Evolutionary conservation across 371 early-diverging fungal species (phyloP).

Genomic region (Mucor saturninus): DNA sequence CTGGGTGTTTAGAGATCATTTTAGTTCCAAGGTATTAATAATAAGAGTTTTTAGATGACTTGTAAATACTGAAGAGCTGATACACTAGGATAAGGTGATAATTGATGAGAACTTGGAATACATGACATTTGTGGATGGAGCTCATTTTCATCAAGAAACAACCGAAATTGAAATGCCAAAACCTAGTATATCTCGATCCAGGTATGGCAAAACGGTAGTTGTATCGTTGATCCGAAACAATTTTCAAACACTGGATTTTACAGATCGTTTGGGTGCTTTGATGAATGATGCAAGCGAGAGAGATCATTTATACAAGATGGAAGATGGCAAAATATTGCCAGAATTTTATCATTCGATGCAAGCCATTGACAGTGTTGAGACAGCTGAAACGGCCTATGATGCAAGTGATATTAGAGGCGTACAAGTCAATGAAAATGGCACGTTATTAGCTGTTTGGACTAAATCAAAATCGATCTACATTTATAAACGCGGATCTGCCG

Average conservation of each 20-base stretch:
- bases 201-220: constrained; percentile 37
- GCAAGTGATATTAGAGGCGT: constrained; percentile 34
- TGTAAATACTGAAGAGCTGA: neutral
- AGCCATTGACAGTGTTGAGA: constrained; percentile 11
- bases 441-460: constrained; percentile 47
- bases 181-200: constrained; percentile 33
- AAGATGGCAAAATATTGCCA: constrained; percentile 13
- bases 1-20: constrained; percentile 23
- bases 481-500: constrained; percentile 38
- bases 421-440: constrained; percentile 35
- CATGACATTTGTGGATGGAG: constrained; percentile 48
- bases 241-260: constrained; percentile 45
- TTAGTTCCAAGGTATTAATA: constrained; percentile 7
- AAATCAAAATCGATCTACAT: constrained; percentile 36
- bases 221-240: constrained; percentile 29
- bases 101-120: constrained; percentile 39
- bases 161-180: constrained; percentile 37
- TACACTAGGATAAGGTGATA: neutral
- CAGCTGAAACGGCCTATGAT: constrained; percentile 14
- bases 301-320: constrained; percentile 25
- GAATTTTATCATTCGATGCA: constrained; percentile 33
- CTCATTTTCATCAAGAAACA: constrained; percentile 44
- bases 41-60: neutral
- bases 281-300: constrained; percentile 19
- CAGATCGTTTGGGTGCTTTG: constrained; percentile 29